A percentile compares a stretch with the other conserved stretches of the same genome.
phyloP scores from a whole-genome alignment of 176 grass and related monocot genomes.

The Zea luxurians region DNA sequence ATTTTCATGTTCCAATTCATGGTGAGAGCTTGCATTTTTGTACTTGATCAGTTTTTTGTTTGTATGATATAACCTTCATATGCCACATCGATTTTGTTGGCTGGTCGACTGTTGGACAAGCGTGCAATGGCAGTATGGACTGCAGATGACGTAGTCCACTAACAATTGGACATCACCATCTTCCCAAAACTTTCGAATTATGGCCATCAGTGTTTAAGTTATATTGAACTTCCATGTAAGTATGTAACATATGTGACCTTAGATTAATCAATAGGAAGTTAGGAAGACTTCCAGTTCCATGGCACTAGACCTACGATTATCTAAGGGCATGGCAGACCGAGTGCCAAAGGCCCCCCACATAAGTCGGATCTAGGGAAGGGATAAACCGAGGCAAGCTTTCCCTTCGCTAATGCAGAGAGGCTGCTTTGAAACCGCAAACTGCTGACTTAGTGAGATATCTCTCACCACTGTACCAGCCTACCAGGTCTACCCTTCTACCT shows the following conservation, averaged over 20 bases:
- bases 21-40: conserved; percentile 4
- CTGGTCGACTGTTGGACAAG: neutral
- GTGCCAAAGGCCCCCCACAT: too few relatives aligned
- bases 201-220: neutral
- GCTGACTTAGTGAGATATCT: too few relatives aligned
- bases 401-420: too few relatives aligned
- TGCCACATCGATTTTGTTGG: neutral
- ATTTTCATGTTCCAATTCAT: conserved; percentile 19
- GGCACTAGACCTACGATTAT: neutral
- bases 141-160: neutral
- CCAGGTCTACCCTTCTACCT: neutral
- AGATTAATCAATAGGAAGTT: neutral
- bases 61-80: conserved; percentile 14
- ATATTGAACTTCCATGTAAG: neutral
- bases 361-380: too few relatives aligned
- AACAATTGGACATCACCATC: neutral
- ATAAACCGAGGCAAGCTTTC: too few relatives aligned
- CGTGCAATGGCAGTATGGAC: neutral
- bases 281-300: neutral
- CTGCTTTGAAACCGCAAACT: too few relatives aligned
- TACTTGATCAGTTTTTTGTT: neutral
- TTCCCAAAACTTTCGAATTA: neutral
- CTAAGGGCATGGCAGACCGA: neutral
- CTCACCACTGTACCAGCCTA: too few relatives aligned
- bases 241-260: neutral